Evolutionary conservation across 2,329 filamentous ascomycete genomes (phyloP).

Genomic region (Didymella exigua): DNA sequence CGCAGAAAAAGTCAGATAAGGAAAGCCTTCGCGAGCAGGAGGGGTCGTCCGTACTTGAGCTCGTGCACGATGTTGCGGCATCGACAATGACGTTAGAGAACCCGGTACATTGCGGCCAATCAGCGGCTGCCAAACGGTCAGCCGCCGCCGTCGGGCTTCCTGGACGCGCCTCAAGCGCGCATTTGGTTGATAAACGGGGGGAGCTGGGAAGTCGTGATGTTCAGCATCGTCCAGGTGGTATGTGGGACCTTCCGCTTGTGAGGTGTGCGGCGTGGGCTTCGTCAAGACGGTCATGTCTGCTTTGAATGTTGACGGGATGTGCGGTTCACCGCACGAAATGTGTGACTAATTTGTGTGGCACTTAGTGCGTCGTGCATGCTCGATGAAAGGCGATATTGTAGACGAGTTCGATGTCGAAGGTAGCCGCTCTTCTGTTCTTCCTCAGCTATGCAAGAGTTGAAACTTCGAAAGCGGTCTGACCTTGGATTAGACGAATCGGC

Average conservation of each 20-base stretch:
- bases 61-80: conserved; percentile 18
- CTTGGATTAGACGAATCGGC: too few species aligned
- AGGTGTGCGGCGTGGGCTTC: not conserved
- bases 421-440: too few species aligned
- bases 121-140: conserved; percentile 12
- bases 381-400: too few species aligned
- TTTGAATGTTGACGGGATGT: too few species aligned
- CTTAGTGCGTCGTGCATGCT: too few species aligned
- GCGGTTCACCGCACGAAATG: too few species aligned
- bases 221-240: conserved; percentile 2
- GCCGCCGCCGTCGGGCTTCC: conserved; percentile 5
- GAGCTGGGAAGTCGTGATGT: conserved; percentile 8
- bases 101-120: conserved; percentile 26
- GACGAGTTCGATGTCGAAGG: too few species aligned
- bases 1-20: not conserved
- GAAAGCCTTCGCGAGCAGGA: not conserved
- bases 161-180: conserved; percentile 3
- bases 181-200: conserved; percentile 9
- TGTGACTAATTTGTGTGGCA: too few species aligned
- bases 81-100: conserved; percentile 25
- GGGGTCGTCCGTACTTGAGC: conserved; percentile 23
- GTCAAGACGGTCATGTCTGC: not conserved
- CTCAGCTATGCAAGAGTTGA: too few species aligned
- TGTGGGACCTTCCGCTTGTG: not conserved
- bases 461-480: too few species aligned